Conservation (phyloP, 441 rosid species). For the Biscutella laevigata region DNA sequence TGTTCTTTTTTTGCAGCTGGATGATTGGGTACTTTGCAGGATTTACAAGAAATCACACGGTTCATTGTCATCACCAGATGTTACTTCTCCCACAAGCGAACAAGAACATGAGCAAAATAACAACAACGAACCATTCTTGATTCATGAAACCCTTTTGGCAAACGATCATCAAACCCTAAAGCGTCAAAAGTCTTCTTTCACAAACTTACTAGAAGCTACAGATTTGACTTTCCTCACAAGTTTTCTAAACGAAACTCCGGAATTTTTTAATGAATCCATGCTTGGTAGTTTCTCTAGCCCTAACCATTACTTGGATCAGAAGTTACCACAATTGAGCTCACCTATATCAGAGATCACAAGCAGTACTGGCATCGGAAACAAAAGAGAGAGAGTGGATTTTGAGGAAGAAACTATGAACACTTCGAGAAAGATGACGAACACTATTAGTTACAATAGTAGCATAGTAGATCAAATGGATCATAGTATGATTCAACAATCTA, state of each 20-base stretch:
- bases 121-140: slow-evolving; percentile 17
- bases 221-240: slow-evolving; percentile 60
- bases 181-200: slow-evolving; percentile 69
- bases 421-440: slow-evolving; percentile 45
- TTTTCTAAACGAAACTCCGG: slow-evolving; percentile 44
- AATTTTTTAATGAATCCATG: slow-evolving; percentile 21
- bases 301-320: slow-evolving; percentile 35
- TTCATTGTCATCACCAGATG: slow-evolving; percentile 31
- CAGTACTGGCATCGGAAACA: slow-evolving; percentile 33
- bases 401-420: slow-evolving; percentile 33
- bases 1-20: slow-evolving; percentile 56
- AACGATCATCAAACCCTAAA: slow-evolving; percentile 33
- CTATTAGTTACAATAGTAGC: slow-evolving; percentile 30
- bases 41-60: slow-evolving; percentile 76
- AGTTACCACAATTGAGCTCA: slow-evolving; percentile 42
- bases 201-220: slow-evolving; percentile 63
- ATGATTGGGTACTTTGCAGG: slow-evolving; percentile 98
- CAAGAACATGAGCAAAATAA: slow-evolving; percentile 60
- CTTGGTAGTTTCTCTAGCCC: slow-evolving; percentile 18
- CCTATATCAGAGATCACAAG: slow-evolving; percentile 30
- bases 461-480: slow-evolving; percentile 37
- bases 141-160: slow-evolving; percentile 27
- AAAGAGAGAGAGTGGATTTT: slow-evolving; percentile 41
- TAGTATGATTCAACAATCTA: slow-evolving; percentile 44
- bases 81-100: slow-evolving; percentile 31